phyloP scores from a whole-genome alignment of 768 basidiomycete genomes.

The Pulveroboletus sp. region DNA sequence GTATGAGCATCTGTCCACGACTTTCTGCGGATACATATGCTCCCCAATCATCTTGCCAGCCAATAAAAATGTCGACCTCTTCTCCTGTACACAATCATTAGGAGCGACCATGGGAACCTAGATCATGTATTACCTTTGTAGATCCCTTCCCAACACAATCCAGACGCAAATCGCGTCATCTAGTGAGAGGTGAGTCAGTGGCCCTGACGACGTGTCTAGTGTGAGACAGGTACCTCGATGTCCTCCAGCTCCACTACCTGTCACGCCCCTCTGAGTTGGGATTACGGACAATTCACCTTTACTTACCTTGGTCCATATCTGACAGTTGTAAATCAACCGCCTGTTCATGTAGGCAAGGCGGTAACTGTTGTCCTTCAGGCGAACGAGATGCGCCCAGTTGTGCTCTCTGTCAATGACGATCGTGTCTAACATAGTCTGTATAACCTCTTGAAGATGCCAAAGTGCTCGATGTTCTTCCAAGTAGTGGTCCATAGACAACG shows the following conservation, averaged over 20 bases:
- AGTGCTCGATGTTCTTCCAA: conserved; percentile 21
- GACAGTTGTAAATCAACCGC: conserved; percentile 14
- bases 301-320: conserved; percentile 30
- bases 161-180: conserved; percentile 23
- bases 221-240: conserved; percentile 22
- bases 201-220: neutral
- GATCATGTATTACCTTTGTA: conserved; percentile 19
- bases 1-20: conserved; percentile 27
- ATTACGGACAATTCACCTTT: neutral
- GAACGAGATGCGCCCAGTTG: conserved; percentile 33
- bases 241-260: conserved; percentile 30
- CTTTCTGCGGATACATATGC: conserved; percentile 23
- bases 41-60: conserved; percentile 23
- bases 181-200: conserved; percentile 1
- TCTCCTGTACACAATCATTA: conserved; percentile 12
- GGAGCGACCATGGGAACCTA: neutral
- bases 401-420: conserved; percentile 28
- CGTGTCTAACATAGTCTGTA: conserved; percentile 32
- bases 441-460: conserved; percentile 24
- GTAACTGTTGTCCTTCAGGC: conserved; percentile 24
- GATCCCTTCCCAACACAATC: conserved; percentile 26
- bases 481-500: neutral
- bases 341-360: conserved; percentile 27
- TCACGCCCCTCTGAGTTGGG: conserved; percentile 2
- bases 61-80: conserved; percentile 29